Evolutionary conservation across 495 filamentous ascomycete genomes (phyloP).

Genomic region (Tricharina praecox): DNA sequence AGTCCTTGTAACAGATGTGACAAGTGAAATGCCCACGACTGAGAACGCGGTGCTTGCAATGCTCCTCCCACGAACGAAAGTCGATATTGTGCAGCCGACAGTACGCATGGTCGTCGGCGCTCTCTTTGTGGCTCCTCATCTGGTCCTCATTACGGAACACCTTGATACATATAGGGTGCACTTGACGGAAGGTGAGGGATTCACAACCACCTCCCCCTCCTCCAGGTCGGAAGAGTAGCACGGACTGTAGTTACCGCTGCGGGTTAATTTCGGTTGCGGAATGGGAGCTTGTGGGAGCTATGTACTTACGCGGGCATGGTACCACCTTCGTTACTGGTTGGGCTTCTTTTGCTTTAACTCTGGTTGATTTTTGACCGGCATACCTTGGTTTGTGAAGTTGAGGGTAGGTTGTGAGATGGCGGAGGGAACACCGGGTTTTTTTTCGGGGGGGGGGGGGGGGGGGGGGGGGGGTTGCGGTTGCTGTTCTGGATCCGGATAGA

Average conservation of each 20-base stretch:
- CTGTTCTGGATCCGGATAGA: too few relatives aligned
- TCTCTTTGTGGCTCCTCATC: background rate
- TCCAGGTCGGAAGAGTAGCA: background rate
- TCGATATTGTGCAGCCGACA: background rate
- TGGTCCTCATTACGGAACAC: background rate
- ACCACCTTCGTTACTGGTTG: too few relatives aligned
- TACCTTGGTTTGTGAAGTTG: too few relatives aligned
- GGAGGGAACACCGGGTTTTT: too few relatives aligned
- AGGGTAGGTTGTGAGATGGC: too few relatives aligned
- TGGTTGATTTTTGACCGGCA: too few relatives aligned
- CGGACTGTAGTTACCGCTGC: background rate
- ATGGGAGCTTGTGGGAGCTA: too few relatives aligned
- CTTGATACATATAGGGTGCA: background rate
- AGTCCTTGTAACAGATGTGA: background rate
- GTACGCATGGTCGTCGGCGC: background rate
- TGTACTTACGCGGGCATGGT: too few relatives aligned
- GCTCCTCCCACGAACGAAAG: background rate
- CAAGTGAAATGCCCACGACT: background rate
- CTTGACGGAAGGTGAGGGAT: background rate
- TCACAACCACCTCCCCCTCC: background rate
- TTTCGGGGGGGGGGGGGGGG: too few relatives aligned
- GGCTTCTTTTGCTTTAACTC: too few relatives aligned
- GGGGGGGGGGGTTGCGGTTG: too few relatives aligned
- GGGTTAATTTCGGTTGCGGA: background rate
- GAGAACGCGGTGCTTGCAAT: background rate